Percentiles rank a stretch among this genome's conserved stretches.
Conservation (phyloP, 306 rosid genomes). For the Aeschynomene evenia region DNA sequence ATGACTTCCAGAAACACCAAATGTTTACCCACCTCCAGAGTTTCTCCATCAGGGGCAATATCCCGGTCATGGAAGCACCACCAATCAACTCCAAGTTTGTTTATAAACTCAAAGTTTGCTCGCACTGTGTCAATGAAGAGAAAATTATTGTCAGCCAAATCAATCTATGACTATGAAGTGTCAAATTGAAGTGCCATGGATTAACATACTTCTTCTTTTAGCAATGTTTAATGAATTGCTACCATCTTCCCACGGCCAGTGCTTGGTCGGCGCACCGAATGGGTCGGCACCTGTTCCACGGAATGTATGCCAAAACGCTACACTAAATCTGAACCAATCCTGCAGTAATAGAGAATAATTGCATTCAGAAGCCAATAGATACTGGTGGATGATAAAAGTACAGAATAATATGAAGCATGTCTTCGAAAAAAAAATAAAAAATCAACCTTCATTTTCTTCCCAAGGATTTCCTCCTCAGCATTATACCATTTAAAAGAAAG, state of each 20-base stretch:
- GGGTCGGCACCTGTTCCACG: slow-evolving; percentile 93
- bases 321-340: slow-evolving; percentile 98
- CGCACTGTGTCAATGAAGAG: slow-evolving; percentile 55
- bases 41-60: slow-evolving; percentile 81
- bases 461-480: slow-evolving; percentile 78
- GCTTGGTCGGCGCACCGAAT: slow-evolving; percentile 83
- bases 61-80: slow-evolving; percentile 99
- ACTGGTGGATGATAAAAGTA: neutral
- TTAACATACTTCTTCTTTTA: slow-evolving; percentile 81
- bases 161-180: slow-evolving; percentile 9
- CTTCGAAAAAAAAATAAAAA: slow-evolving; percentile 19
- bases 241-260: slow-evolving; percentile 99
- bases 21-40: slow-evolving; percentile 58
- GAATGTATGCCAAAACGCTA: slow-evolving; percentile 99
- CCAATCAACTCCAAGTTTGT: slow-evolving; percentile 80
- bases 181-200: neutral
- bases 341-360: slow-evolving; percentile 28
- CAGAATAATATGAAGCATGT: neutral
- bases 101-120: slow-evolving; percentile 88
- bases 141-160: slow-evolving; percentile 11
- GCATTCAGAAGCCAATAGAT: slow-evolving; percentile 26
- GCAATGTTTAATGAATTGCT: slow-evolving; percentile 89
- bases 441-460: slow-evolving; percentile 95
- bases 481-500: slow-evolving; percentile 87
- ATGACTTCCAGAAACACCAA: neutral